Conservation (phyloP, 1,139 yeast genomes). For the Candida freyschussii region DNA sequence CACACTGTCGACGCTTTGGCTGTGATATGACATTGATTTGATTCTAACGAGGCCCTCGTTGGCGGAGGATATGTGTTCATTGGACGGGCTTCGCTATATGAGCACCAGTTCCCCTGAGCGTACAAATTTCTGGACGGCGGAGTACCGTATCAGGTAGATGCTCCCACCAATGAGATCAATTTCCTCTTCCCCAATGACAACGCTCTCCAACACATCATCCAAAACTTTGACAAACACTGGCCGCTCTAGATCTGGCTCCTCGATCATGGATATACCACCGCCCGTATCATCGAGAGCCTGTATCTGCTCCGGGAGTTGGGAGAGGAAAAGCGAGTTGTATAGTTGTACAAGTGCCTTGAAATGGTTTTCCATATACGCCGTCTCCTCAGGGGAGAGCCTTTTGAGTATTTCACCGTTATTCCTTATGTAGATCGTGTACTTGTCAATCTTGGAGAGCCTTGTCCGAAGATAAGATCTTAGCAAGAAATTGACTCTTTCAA, state of each 20-base stretch:
- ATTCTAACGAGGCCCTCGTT: too few relatives aligned
- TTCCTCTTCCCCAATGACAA: slow-evolving; percentile 56
- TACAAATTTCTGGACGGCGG: slow-evolving; percentile 40
- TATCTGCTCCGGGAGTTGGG: slow-evolving; percentile 60
- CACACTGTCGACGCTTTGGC: too few relatives aligned
- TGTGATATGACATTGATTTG: too few relatives aligned
- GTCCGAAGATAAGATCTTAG: slow-evolving; percentile 76
- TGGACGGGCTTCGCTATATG: slow-evolving; percentile 28
- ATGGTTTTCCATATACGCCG: slow-evolving; percentile 60
- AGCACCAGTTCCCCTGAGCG: slow-evolving; percentile 40
- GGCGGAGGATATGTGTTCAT: too few relatives aligned
- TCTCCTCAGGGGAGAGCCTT: slow-evolving; percentile 54
- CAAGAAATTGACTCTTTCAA: slow-evolving; percentile 79
- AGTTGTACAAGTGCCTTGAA: slow-evolving; percentile 58
- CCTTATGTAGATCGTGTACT: slow-evolving; percentile 52
- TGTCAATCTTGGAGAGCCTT: slow-evolving; percentile 65
- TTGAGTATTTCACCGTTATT: slow-evolving; percentile 21
- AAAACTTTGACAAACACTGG: slow-evolving; percentile 71
- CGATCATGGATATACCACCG: slow-evolving; percentile 77
- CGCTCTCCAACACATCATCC: slow-evolving; percentile 54
- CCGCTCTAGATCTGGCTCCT: slow-evolving; percentile 65
- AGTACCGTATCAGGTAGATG: slow-evolving; percentile 71
- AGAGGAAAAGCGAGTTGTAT: slow-evolving; percentile 64
- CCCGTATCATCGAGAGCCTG: slow-evolving; percentile 73
- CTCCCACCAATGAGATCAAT: slow-evolving; percentile 63